phyloP scores from a whole-genome alignment of 179 eudicot genomes.

The Spinacia oleracea region DNA sequence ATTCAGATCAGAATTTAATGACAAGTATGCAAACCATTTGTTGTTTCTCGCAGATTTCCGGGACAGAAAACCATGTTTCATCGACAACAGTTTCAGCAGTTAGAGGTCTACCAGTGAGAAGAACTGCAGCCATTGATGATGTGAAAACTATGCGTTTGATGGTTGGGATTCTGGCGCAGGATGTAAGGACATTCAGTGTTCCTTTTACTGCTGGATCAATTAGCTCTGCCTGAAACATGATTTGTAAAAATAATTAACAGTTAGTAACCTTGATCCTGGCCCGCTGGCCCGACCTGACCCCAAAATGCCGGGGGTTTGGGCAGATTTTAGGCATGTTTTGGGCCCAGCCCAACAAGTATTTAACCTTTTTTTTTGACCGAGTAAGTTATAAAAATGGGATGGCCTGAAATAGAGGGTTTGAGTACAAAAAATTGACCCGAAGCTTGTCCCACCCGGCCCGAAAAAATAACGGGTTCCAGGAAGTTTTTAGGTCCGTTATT shows the following conservation, averaged over 20 bases:
- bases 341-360: too few relatives aligned
- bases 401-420: too few relatives aligned
- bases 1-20: neutral
- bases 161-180: conserved; percentile 28
- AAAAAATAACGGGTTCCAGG: too few relatives aligned
- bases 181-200: conserved; percentile 37
- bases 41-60: conserved; percentile 20
- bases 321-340: too few relatives aligned
- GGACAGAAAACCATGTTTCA: conserved; percentile 40
- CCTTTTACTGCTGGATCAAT: conserved; percentile 40
- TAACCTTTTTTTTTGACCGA: too few relatives aligned
- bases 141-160: conserved; percentile 33
- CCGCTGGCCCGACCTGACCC: too few relatives aligned
- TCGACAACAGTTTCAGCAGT: conserved; percentile 36
- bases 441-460: too few relatives aligned
- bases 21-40: conserved; percentile 19
- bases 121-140: conserved; percentile 34
- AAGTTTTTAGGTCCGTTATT: too few relatives aligned
- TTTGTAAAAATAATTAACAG: neutral
- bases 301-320: too few relatives aligned
- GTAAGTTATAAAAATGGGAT: too few relatives aligned
- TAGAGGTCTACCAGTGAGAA: conserved; percentile 20
- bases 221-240: conserved; percentile 29
- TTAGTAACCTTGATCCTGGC: too few relatives aligned
- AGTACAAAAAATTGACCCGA: too few relatives aligned